phyloP scores from a whole-genome alignment of 78 protist genomes.

The Planoprotostelium fungivorum region DNA sequence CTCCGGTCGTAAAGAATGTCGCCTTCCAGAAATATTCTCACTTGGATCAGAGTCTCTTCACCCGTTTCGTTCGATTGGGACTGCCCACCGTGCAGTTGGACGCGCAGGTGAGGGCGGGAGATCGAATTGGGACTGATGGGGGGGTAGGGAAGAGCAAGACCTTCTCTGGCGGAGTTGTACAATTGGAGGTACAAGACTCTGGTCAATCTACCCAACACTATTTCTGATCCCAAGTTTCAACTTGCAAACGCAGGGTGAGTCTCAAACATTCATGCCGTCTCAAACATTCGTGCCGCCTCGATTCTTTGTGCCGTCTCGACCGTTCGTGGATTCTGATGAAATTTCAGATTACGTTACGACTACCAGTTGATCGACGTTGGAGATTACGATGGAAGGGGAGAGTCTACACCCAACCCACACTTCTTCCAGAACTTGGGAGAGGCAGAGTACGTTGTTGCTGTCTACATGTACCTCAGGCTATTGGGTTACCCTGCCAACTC shows the following conservation, averaged over 20 bases:
- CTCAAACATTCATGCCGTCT: neutral
- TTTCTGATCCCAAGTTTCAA: slow-evolving; percentile 7
- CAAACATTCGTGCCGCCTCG: neutral
- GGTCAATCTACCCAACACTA: slow-evolving; percentile 69
- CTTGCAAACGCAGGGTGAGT: slow-evolving; percentile 56
- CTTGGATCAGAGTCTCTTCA: slow-evolving; percentile 78
- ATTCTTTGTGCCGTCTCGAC: neutral
- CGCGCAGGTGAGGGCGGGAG: slow-evolving; percentile 43
- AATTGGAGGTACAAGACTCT: slow-evolving; percentile 86
- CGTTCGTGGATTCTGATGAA: neutral
- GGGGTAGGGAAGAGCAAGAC: slow-evolving; percentile 77
- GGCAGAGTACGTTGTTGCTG: slow-evolving; percentile 88
- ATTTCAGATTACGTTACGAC: slow-evolving; percentile 64
- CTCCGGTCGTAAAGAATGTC: slow-evolving; percentile 90
- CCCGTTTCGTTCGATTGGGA: slow-evolving; percentile 73
- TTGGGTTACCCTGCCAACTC: slow-evolving; percentile 76
- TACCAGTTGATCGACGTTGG: slow-evolving; percentile 87
- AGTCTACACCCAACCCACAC: slow-evolving; percentile 69
- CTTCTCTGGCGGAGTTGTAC: slow-evolving; percentile 74
- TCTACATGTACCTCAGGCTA: slow-evolving; percentile 92
- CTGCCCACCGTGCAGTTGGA: slow-evolving; percentile 78
- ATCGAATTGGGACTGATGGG: neutral
- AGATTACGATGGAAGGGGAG: slow-evolving; percentile 68
- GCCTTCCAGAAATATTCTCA: slow-evolving; percentile 80
- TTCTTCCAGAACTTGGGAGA: slow-evolving; percentile 92